Conservation (phyloP, 345 rosid genomes). For the Leavenworthia alabamica region DNA sequence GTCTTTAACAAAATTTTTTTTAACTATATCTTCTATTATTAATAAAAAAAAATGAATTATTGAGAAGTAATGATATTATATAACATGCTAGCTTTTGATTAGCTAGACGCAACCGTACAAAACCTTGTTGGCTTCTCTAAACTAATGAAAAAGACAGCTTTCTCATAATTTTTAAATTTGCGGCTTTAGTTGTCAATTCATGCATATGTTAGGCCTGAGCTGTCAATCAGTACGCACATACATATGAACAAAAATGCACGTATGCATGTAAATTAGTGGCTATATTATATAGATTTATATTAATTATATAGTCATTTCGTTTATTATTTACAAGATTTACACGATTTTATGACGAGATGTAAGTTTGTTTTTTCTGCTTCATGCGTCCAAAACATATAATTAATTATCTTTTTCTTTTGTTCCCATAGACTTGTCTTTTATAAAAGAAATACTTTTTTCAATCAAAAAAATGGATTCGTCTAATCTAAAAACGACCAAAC, state of each 20-base stretch:
- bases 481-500: not conserved
- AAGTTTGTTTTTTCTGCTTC: not conserved
- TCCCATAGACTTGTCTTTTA: too few species aligned
- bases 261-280: not conserved
- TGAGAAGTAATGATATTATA: constrained; percentile 11
- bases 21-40: not conserved
- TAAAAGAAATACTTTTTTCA: too few species aligned
- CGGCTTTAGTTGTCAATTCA: constrained; percentile 16
- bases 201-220: constrained; percentile 2
- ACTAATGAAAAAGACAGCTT: constrained; percentile 4
- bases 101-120: constrained; percentile 2
- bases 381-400: too few species aligned
- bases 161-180: not conserved
- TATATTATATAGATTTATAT: not conserved
- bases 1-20: not conserved
- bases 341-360: not conserved
- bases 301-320: not conserved
- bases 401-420: too few species aligned
- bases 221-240: constrained; percentile 8
- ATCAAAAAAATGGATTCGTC: not conserved
- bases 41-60: not conserved
- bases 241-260: not conserved
- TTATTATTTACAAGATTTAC: not conserved
- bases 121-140: constrained; percentile 8
- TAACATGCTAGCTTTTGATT: constrained; percentile 17